phyloP scores from a whole-genome alignment of 2,329 filamentous ascomycete species.

The Botrytis porri region DNA sequence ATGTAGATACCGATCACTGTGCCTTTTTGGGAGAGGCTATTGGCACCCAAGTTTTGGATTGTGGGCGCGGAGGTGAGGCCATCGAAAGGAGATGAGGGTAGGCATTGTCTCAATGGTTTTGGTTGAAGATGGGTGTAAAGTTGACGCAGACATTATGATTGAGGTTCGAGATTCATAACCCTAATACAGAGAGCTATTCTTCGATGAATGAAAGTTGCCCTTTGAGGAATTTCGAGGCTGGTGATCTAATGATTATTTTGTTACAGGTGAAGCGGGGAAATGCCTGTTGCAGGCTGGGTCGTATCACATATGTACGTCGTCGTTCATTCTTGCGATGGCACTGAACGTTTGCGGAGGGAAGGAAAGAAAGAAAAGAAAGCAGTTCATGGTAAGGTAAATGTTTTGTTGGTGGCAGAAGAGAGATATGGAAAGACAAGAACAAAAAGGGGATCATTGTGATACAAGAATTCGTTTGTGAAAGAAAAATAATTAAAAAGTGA shows the following conservation, averaged over 20 bases:
- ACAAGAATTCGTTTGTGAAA: neutral
- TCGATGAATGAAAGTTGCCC: neutral
- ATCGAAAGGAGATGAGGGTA: neutral
- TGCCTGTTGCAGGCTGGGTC: too few relatives aligned
- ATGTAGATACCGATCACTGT: too few relatives aligned
- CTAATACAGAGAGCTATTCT: too few relatives aligned
- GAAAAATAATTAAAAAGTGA: neutral
- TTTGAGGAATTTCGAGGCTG: neutral
- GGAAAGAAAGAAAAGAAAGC: too few relatives aligned
- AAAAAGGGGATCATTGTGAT: neutral
- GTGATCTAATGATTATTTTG: neutral
- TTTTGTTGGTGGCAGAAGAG: neutral
- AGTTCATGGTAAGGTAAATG: neutral
- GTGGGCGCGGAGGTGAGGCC: neutral
- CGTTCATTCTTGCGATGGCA: neutral
- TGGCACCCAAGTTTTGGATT: too few relatives aligned
- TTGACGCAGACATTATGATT: neutral
- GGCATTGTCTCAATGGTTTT: neutral
- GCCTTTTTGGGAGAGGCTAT: too few relatives aligned
- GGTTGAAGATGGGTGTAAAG: neutral
- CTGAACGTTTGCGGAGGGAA: neutral
- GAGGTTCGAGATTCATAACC: neutral
- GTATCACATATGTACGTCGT: neutral
- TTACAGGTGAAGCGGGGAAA: neutral
- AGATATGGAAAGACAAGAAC: neutral